phyloP scores from a whole-genome alignment of 1,284 basidiomycete species.

The Cutaneotrichosporon sp. region DNA sequence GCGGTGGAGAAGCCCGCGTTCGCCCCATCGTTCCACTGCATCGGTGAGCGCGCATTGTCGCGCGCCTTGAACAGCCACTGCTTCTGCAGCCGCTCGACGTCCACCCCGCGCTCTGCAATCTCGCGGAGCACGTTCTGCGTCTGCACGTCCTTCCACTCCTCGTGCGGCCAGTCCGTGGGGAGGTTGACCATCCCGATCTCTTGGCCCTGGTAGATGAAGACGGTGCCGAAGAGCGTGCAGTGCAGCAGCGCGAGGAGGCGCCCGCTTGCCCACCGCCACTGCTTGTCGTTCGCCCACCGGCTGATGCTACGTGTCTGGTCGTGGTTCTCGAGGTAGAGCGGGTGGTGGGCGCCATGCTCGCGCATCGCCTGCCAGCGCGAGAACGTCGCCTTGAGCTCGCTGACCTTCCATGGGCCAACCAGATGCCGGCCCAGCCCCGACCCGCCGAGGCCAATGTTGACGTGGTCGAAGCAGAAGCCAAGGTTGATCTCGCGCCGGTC shows the following conservation, averaged over 20 bases:
- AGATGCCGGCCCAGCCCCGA: background rate
- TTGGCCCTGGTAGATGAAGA: constrained; percentile 70
- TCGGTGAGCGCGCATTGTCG: constrained; percentile 63
- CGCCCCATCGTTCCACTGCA: constrained; percentile 59
- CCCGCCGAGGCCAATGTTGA: constrained; percentile 5
- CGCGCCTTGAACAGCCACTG: constrained; percentile 58
- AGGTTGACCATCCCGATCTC: constrained; percentile 72
- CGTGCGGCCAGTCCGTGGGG: constrained; percentile 65
- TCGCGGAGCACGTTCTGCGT: constrained; percentile 11
- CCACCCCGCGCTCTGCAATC: constrained; percentile 8
- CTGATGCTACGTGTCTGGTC: constrained; percentile 62
- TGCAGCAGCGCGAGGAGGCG: constrained; percentile 68
- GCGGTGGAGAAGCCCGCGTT: constrained; percentile 66
- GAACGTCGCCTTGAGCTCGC: constrained; percentile 62
- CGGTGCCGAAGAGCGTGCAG: constrained; percentile 64
- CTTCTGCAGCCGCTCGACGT: background rate
- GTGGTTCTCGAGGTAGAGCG: constrained; percentile 30
- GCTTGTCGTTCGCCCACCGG: constrained; percentile 65
- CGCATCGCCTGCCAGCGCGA: constrained; percentile 64
- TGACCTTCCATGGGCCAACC: constrained; percentile 58
- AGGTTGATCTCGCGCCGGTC: constrained; percentile 57
- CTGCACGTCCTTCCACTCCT: constrained; percentile 66
- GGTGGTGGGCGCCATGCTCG: constrained; percentile 59
- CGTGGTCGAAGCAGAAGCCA: constrained; percentile 39
- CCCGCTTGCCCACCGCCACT: constrained; percentile 61